Evolutionary conservation across 495 filamentous ascomycete genomes (phyloP), one percentile per base, ranked within the genome.

Genomic region (Choiromyces venosus): DNA sequence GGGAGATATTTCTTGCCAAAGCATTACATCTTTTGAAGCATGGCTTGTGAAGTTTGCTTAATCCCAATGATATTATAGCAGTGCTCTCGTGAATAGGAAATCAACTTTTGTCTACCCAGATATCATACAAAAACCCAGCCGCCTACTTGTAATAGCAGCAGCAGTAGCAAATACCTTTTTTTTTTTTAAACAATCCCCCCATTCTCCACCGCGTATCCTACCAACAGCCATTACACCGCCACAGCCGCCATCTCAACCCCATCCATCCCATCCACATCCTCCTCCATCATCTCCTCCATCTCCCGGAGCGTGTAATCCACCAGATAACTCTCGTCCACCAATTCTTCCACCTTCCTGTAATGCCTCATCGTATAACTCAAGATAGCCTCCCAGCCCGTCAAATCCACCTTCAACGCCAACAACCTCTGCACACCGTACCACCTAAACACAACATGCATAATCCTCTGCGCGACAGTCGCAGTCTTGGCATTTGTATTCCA

Each of bases 401-500:
- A 77, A 66, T 89, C 90, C 72, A 88, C 90, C 74, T 85, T 85
- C 33, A 94, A 87, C 76, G 87, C 88, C 65, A 93, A 87, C 67
- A 98, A 86, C 44, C 91, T 87, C 40, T 87, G 86, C 25, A 90
- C 90, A 21, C 91, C 90, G 80, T 97, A 93, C 64, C 87, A 89
- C 72, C 88, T 88, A 71, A 97, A 89, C 18, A 99, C 79, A 21
- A 90, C 88, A 82, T 87, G 89, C 64, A 99, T 83, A n/a, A 98
- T 88, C 65, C 90, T 87, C 83, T 99, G 95, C 9, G 95, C 90
- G 37, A 97, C 89, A 2, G 87, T 86, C 12, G 93, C 89, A n/a
- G 91, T 95, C 71, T 92, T 86, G 0, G 92, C 94, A 74, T 96
- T 97, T 25, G 95, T 96, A 80, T 98, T 98, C 95, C 95, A 98